Conservation (phyloP, 345 rosid species). For the Populus euphratica region DNA sequence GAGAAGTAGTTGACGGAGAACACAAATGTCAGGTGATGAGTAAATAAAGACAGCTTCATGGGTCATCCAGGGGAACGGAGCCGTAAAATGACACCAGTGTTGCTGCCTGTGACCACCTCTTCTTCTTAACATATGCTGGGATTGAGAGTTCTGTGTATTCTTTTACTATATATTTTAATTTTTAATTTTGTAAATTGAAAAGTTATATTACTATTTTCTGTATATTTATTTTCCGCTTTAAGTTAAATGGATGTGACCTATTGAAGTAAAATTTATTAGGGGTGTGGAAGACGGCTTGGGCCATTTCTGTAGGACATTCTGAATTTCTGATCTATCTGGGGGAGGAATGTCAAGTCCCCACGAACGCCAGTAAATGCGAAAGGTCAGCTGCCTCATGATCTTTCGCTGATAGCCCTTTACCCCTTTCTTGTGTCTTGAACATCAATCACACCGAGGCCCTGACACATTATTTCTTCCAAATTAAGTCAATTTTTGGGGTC, state of each 20-base stretch:
- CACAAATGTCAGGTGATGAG: neutral
- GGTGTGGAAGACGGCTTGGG: neutral
- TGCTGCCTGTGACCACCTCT: neutral
- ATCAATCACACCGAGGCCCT: neutral
- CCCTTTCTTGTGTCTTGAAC: neutral
- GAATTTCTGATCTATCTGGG: neutral
- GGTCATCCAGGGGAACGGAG: too few species aligned
- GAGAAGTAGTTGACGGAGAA: neutral
- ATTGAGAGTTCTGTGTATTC: neutral
- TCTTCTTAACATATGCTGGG: neutral
- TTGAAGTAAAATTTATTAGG: neutral
- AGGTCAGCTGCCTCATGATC: neutral
- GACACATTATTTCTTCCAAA: neutral
- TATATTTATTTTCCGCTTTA: too few species aligned
- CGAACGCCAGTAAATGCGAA: neutral
- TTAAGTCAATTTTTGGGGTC: too few species aligned
- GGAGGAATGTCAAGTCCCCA: neutral
- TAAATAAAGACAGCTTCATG: neutral
- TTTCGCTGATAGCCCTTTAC: neutral
- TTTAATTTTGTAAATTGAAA: neutral
- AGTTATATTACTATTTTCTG: too few species aligned
- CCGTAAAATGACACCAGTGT: too few species aligned
- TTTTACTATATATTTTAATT: neutral
- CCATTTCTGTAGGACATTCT: neutral
- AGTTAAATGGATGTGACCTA: neutral